Evolutionary conservation across 495 filamentous ascomycete genomes (phyloP).

Genomic region (Pyronema domesticum): DNA sequence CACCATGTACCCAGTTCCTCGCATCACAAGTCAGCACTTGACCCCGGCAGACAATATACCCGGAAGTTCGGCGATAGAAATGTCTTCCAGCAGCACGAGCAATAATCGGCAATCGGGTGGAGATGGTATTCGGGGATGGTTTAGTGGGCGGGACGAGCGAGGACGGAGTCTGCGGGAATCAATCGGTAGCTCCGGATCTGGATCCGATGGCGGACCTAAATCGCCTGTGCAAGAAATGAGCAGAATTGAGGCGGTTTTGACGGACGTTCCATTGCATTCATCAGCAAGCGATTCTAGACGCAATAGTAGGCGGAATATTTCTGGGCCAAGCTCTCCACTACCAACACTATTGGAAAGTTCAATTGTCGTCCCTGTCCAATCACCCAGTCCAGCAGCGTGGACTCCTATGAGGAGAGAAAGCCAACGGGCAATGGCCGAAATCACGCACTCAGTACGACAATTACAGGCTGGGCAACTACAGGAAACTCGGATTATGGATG

Average conservation of each 20-base stretch:
- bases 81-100: background rate
- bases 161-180: background rate
- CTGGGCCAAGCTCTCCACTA: background rate
- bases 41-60: background rate
- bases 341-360: background rate
- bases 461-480: background rate
- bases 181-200: background rate
- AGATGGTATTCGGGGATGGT: background rate
- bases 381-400: background rate
- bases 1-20: background rate
- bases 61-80: background rate
- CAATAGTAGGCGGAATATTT: background rate
- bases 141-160: background rate
- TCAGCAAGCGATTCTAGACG: background rate
- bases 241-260: background rate
- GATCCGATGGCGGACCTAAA: background rate
- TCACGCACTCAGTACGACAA: background rate
- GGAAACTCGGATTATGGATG: constrained; percentile 2
- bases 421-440: background rate
- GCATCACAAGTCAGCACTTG: background rate
- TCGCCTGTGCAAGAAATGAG: constrained; percentile 1
- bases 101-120: background rate
- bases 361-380: background rate
- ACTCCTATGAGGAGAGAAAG: background rate
- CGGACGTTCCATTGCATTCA: background rate